A percentile compares a stretch with the other conserved stretches of the same genome.
Conservation (phyloP, 2,329 filamentous ascomycete species). For the Trichoderma gracile region DNA sequence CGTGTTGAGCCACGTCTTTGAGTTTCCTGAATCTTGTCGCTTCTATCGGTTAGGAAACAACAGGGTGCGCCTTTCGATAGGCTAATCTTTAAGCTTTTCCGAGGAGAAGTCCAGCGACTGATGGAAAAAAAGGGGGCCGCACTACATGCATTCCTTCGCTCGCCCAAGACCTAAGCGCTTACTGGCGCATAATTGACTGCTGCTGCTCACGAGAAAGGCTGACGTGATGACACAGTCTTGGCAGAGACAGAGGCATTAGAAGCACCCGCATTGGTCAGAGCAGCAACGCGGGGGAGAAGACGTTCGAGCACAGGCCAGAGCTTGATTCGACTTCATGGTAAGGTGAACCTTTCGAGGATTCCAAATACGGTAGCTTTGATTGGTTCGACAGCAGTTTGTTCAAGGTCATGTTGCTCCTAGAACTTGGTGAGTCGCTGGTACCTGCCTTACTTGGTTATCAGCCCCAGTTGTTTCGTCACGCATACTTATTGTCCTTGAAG, state of each 20-base stretch:
- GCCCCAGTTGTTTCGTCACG: no score
- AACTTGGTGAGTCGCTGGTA: no score
- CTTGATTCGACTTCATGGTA: no score
- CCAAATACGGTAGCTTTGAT: no score
- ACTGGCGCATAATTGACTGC: background rate
- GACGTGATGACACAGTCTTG: background rate
- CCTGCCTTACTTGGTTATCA: no score
- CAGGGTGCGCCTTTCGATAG: background rate
- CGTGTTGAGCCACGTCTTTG: background rate
- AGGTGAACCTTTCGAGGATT: background rate
- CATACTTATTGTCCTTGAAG: no score
- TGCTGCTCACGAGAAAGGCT: background rate
- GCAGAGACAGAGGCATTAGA: background rate
- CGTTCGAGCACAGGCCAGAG: no score
- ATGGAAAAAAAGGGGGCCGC: background rate
- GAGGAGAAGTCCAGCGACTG: background rate
- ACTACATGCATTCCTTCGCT: background rate
- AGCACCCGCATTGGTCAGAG: no score
- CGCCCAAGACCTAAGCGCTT: background rate
- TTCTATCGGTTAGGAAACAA: background rate
- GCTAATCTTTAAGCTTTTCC: slow-evolving; percentile 6
- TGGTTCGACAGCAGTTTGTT: no score
- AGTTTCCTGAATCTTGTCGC: slow-evolving; percentile 8
- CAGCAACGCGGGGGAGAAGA: no score
- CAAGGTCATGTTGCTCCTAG: no score